Conservation (phyloP, 345 rosid genomes). For the Pugionium cornutum region DNA sequence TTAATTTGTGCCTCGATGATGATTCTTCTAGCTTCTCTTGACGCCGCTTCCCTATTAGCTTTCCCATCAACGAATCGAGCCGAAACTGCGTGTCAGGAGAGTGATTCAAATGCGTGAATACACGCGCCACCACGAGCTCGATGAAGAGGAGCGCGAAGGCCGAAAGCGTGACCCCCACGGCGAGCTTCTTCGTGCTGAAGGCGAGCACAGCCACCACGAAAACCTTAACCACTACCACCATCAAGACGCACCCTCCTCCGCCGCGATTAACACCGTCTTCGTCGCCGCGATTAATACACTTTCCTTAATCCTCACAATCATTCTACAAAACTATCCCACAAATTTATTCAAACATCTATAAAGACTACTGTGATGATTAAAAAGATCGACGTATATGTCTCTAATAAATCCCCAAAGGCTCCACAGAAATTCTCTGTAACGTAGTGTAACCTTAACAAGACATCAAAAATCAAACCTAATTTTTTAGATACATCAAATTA, state of each 20-base stretch:
- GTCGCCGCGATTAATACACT: background rate
- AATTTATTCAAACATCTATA: no score
- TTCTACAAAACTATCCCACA: no score
- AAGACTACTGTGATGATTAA: no score
- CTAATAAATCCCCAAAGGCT: no score
- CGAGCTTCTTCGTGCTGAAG: constrained; percentile 53
- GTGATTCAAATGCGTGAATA: constrained; percentile 35
- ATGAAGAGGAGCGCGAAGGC: constrained; percentile 57
- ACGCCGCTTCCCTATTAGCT: constrained; percentile 1
- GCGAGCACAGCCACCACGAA: constrained; percentile 57
- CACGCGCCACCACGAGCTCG: constrained; percentile 47
- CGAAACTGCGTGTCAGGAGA: constrained; percentile 25
- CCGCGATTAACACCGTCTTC: background rate
- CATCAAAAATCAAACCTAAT: no score
- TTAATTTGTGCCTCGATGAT: background rate
- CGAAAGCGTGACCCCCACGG: constrained; percentile 60
- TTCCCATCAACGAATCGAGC: constrained; percentile 31
- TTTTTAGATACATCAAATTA: no score
- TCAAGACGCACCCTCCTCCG: constrained; percentile 33
- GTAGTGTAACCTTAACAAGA: no score
- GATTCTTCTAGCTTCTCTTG: background rate
- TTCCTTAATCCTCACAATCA: no score
- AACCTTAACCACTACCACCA: constrained; percentile 44
- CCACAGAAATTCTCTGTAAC: no score
- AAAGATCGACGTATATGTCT: no score